phyloP scores from a whole-genome alignment of 129 eudicot genomes.

The Escallonia herrerae region DNA sequence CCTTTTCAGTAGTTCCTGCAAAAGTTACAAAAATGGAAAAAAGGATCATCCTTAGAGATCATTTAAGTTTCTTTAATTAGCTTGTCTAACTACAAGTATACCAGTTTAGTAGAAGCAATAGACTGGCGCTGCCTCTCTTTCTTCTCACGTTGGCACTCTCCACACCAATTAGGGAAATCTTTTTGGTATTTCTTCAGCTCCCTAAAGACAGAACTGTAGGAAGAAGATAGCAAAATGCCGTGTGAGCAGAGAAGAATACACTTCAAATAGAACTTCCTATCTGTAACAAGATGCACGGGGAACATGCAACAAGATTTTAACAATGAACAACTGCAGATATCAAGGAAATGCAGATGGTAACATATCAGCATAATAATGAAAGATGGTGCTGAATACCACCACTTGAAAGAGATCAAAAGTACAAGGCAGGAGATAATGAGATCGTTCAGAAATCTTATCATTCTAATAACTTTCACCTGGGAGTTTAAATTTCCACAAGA shows the following conservation, averaged over 20 bases:
- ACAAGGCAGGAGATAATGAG: no score
- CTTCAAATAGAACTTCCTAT: no score
- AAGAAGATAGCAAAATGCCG: background rate
- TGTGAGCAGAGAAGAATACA: no score
- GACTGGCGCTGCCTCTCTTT: constrained; percentile 37
- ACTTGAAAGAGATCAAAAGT: no score
- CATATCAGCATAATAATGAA: no score
- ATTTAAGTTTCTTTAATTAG: background rate
- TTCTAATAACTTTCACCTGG: no score
- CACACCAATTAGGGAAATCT: constrained; percentile 51
- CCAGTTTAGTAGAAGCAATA: constrained; percentile 39
- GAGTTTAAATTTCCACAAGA: background rate
- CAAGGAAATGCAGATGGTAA: no score
- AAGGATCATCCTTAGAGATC: background rate
- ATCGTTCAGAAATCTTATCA: no score
- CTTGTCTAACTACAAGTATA: background rate
- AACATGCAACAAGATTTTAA: no score
- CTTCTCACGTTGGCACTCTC: constrained; percentile 49
- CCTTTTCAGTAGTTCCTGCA: constrained; percentile 30
- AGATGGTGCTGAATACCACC: no score
- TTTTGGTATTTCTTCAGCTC: constrained; percentile 48
- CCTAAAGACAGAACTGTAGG: constrained; percentile 45
- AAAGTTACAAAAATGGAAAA: background rate
- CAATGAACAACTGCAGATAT: no score
- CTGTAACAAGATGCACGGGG: no score